phyloP scores from a whole-genome alignment of 345 rosid genomes.

The Pistacia integerrima region DNA sequence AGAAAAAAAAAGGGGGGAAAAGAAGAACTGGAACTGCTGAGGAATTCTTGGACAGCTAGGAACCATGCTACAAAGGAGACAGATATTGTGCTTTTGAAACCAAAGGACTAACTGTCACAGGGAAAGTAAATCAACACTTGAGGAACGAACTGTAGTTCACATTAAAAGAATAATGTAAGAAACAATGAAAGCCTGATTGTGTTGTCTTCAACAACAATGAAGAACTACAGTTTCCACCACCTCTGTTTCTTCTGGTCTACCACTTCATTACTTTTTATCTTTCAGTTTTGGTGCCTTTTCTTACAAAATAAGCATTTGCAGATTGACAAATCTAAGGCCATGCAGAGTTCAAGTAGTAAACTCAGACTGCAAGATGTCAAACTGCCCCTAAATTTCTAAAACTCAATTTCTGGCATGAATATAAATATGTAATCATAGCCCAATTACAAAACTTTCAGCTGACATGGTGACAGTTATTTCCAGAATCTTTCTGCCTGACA shows the following conservation, averaged over 20 bases:
- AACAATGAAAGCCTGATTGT: neutral
- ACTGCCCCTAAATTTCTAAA: no score
- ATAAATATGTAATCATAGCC: neutral
- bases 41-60: neutral
- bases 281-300: neutral
- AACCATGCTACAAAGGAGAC: neutral
- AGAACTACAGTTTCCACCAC: constrained; percentile 2
- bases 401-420: no score
- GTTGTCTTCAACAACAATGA: neutral
- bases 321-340: neutral
- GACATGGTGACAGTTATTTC: neutral
- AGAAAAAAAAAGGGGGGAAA: neutral
- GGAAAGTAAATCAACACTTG: neutral
- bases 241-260: neutral
- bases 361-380: neutral
- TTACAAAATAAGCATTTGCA: neutral
- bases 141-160: neutral
- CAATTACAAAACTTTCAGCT: neutral
- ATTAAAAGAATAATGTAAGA: neutral
- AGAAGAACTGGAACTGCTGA: neutral
- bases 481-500: neutral
- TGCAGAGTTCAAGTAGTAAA: neutral
- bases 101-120: neutral
- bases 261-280: constrained; percentile 8
- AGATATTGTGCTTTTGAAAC: neutral